phyloP scores from a whole-genome alignment of 2,329 filamentous ascomycete genomes.

The Talaromyces sp. region DNA sequence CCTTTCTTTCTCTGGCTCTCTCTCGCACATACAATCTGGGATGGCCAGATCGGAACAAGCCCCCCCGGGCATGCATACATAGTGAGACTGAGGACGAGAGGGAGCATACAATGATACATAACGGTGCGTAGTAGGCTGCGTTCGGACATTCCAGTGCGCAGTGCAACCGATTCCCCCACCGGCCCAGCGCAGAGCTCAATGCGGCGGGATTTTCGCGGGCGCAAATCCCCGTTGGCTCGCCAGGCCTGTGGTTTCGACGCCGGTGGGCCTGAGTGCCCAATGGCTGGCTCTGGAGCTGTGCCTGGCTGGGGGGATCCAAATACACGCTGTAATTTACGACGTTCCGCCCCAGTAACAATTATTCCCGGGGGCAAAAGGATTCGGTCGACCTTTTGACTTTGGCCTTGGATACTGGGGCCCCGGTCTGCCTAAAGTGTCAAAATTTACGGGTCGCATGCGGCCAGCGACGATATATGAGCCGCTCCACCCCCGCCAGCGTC shows the following conservation, averaged over 20 bases:
- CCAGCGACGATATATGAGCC: conserved; percentile 8
- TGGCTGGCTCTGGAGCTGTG: not conserved
- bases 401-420: not conserved
- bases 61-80: too few relatives aligned
- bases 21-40: too few relatives aligned
- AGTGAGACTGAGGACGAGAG: too few relatives aligned
- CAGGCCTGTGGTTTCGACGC: not conserved
- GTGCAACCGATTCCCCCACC: not conserved
- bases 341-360: not conserved
- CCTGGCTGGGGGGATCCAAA: not conserved
- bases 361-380: not conserved
- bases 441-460: conserved; percentile 6
- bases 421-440: not conserved
- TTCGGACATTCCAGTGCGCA: not conserved
- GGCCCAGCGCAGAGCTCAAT: not conserved
- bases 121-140: not conserved
- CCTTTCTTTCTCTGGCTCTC: not conserved
- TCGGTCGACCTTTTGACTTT: too few relatives aligned
- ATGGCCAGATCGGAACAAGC: too few relatives aligned
- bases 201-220: not conserved
- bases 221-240: not conserved
- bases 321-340: not conserved
- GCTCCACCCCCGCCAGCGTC: not conserved
- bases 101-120: too few relatives aligned
- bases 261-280: not conserved